Percentiles rank a stretch among this genome's conserved stretches.
Conservation (phyloP, 1,284 basidiomycete species). For the Moniliophthora roreri region DNA sequence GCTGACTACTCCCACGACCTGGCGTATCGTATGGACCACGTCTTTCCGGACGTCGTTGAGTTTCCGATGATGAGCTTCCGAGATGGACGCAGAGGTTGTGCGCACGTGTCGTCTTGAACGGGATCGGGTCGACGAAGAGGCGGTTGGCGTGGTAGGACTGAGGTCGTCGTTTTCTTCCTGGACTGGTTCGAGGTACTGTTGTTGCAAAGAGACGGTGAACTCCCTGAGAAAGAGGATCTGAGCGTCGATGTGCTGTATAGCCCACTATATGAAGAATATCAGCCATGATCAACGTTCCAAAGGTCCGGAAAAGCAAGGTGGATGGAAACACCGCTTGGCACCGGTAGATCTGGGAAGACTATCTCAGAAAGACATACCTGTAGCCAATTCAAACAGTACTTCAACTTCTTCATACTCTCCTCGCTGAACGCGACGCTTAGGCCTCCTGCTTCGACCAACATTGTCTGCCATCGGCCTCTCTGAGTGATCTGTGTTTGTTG, state of each 20-base stretch:
- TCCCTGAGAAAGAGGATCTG: slow-evolving; percentile 84
- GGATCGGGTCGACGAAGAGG: slow-evolving; percentile 15
- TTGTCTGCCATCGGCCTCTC: slow-evolving; percentile 78
- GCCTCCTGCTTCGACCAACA: slow-evolving; percentile 87
- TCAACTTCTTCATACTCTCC: slow-evolving; percentile 84
- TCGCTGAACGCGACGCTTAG: slow-evolving; percentile 86
- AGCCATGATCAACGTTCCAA: neutral
- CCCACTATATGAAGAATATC: slow-evolving; percentile 54
- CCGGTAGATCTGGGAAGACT: too few species aligned
- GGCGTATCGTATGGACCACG: slow-evolving; percentile 82
- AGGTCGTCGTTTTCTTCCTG: neutral
- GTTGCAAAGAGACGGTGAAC: slow-evolving; percentile 73
- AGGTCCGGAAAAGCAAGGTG: neutral
- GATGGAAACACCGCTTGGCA: too few species aligned
- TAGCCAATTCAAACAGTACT: slow-evolving; percentile 90
- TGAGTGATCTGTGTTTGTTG: slow-evolving; percentile 8
- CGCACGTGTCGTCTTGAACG: slow-evolving; percentile 26
- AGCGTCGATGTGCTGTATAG: slow-evolving; percentile 84
- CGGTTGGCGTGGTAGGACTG: slow-evolving; percentile 15
- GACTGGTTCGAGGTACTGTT: slow-evolving; percentile 19
- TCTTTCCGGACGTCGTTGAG: slow-evolving; percentile 77
- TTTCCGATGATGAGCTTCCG: slow-evolving; percentile 55
- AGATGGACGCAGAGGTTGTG: slow-evolving; percentile 32
- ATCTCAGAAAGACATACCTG: slow-evolving; percentile 56
- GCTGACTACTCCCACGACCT: slow-evolving; percentile 86